A percentile compares a stretch with the other conserved stretches of the same genome.
These are phyloP conservation scores for Vinca minor DNA, from an alignment of 257 asterid species.

Conservation along the genomic window DNA sequence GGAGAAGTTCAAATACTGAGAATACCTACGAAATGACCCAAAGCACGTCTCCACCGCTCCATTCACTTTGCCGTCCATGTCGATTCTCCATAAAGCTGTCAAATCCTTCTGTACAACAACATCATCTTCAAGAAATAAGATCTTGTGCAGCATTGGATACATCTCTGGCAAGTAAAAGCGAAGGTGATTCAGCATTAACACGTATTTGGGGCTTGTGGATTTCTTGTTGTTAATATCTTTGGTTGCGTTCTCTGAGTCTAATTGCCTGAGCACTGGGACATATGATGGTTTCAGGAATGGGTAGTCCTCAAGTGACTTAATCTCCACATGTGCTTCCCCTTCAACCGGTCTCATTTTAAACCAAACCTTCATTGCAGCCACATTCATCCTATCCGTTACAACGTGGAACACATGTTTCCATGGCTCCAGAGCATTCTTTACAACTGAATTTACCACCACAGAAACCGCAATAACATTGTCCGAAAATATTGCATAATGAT, in stretches of 20 bases:
- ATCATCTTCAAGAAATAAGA: slow-evolving; percentile 83
- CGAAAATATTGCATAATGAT: slow-evolving; percentile 83
- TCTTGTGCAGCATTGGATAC: slow-evolving; percentile 70
- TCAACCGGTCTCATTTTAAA: slow-evolving; percentile 87
- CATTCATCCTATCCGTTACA: slow-evolving; percentile 84
- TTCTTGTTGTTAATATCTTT: slow-evolving; percentile 66
- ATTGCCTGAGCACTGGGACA: slow-evolving; percentile 75
- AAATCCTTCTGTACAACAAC: slow-evolving; percentile 94
- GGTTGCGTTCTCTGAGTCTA: slow-evolving; percentile 62
- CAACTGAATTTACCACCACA: slow-evolving; percentile 80
- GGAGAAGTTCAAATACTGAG: slow-evolving; percentile 81
- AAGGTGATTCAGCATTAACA: slow-evolving; percentile 77
- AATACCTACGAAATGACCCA: slow-evolving; percentile 73
- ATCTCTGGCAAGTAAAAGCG: slow-evolving; percentile 89
- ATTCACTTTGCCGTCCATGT: slow-evolving; percentile 85
- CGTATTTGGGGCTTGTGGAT: slow-evolving; percentile 65
- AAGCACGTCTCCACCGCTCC: slow-evolving; percentile 90
- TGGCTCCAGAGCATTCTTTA: slow-evolving; percentile 80
- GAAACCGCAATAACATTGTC: slow-evolving; percentile 88
- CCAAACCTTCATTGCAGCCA: slow-evolving; percentile 94
- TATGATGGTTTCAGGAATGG: slow-evolving; percentile 62
- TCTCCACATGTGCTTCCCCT: slow-evolving; percentile 81
- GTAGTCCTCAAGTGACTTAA: slow-evolving; percentile 59
- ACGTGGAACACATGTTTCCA: slow-evolving; percentile 90
- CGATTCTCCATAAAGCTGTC: slow-evolving; percentile 76